Base-by-base conservation (phyloP, 805 yeast genomes). In the Starmerella cellae region DNA sequence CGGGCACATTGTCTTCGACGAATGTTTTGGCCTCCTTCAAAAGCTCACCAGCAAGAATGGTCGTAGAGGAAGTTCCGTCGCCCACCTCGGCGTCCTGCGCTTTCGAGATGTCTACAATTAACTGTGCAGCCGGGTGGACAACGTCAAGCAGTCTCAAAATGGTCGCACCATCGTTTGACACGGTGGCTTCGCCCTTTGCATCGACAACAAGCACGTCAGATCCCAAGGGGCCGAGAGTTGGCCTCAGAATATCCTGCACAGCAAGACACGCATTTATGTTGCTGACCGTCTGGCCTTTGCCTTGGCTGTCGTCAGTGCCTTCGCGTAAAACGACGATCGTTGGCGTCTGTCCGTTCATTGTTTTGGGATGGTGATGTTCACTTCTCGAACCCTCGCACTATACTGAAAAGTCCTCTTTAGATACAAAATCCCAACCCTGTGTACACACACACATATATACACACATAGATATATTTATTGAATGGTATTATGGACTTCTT, bases 81-180 rank as follows among this genome's bases (percentile, higher is more conserved):
- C 97, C 97, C 52, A 88, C 95, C 62, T 88, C 96, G 47, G 93
- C 95, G 61, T 91, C 99, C 67, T 91, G 99, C 18, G 93, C 88
- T 61, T 91, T 79, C 38, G 95, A 80, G 43, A 91, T 81, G 60
- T 93, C 94, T 26, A 93, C 98, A 51, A 91, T 68, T 43, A 88
- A 88, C 56, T 83, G 83, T 20, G 98, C 99, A 14, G 97, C 97
- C 9, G 99, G 98, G 57, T 91, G 98, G 21, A 91, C 95, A 43
- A 91, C 93, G 58, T 91, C 98, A 52, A 91, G 66, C 44, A 91
- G 69, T 59, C 80, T 83, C 60, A 91, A 68, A 54, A 91, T 88
- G 2, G 99, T 91, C 32, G 98, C 98, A 52, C 98, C 98, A 60
- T 91, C 98, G 62, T 91, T 91, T 34, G 99, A 88, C 52, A 91